phyloP scores from a whole-genome alignment of 768 basidiomycete genomes.

The Mycena alexandri region DNA sequence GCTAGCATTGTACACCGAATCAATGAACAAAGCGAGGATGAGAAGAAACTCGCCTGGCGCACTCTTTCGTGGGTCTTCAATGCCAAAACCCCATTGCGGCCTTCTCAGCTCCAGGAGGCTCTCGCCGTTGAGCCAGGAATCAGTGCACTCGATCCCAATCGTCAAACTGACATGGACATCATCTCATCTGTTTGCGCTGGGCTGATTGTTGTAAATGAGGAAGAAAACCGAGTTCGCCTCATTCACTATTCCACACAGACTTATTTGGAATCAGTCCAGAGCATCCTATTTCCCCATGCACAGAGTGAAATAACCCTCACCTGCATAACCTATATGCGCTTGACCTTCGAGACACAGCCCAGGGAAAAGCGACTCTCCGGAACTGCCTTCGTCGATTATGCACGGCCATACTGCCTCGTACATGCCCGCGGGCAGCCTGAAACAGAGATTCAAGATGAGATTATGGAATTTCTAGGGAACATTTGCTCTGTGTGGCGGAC shows the following conservation, averaged over 20 bases:
- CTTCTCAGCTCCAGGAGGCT: conserved; percentile 8
- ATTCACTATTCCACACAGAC: conserved; percentile 19
- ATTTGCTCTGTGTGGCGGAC: conserved; percentile 13
- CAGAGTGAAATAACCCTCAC: conserved; percentile 2
- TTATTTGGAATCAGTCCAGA: conserved; percentile 1
- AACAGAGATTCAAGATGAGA: not conserved
- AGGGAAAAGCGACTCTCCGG: not conserved
- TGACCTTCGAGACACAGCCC: not conserved
- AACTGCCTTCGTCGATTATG: conserved; percentile 13
- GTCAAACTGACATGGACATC: conserved; percentile 8
- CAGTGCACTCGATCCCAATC: conserved; percentile 3
- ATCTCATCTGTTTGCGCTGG: conserved; percentile 17
- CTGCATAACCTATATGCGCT: conserved; percentile 12
- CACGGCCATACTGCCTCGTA: conserved; percentile 8
- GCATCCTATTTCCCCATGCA: not conserved
- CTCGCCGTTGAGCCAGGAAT: conserved; percentile 7
- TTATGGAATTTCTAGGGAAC: conserved; percentile 3
- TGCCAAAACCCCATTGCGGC: conserved; percentile 5
- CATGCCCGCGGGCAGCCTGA: conserved; percentile 15
- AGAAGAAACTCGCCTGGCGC: conserved; percentile 11
- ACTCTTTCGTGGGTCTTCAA: conserved; percentile 15
- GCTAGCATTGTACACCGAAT: conserved; percentile 7
- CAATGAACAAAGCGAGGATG: conserved; percentile 10
- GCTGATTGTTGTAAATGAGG: conserved; percentile 8
- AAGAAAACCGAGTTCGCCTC: conserved; percentile 9